These are phyloP conservation scores for Myxozyma sirexii DNA, from an alignment of 805 yeast genomes.

Conservation along the genomic window DNA sequence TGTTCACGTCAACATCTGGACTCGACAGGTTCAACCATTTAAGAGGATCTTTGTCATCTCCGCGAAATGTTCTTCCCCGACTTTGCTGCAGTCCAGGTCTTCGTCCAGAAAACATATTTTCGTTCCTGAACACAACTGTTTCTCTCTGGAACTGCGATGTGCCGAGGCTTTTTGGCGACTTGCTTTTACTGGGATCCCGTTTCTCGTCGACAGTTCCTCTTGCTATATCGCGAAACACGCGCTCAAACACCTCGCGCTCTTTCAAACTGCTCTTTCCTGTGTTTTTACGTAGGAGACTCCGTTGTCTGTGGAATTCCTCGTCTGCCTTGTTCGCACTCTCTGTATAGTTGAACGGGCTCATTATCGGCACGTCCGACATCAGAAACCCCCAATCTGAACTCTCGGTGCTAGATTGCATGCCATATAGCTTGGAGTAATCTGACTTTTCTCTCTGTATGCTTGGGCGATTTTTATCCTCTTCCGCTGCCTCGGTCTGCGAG, in stretches of 20 bases:
- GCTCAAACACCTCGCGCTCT: slow-evolving; percentile 22
- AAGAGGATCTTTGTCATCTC: slow-evolving; percentile 13
- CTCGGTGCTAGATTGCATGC: neutral
- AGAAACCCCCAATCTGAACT: slow-evolving; percentile 4
- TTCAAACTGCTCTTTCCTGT: slow-evolving; percentile 16
- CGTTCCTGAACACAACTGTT: slow-evolving; percentile 6
- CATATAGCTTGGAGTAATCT: neutral
- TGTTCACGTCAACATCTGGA: slow-evolving; percentile 2
- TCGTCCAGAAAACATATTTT: neutral
- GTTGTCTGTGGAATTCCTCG: neutral
- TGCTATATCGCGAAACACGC: slow-evolving; percentile 21
- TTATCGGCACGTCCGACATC: neutral
- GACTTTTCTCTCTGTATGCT: neutral
- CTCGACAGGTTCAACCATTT: slow-evolving; percentile 16
- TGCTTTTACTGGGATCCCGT: neutral
- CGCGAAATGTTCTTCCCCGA: neutral
- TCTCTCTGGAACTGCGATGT: slow-evolving; percentile 3
- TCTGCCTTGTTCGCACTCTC: neutral
- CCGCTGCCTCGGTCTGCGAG: neutral
- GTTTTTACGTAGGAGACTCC: slow-evolving; percentile 8
- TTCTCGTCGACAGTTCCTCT: neutral
- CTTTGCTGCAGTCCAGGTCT: neutral
- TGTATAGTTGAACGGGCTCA: neutral
- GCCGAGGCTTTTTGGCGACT: neutral
- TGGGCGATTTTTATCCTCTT: neutral